Base-by-base conservation (phyloP, 2,329 filamentous ascomycete genomes). In the Claviceps maximensis region DNA sequence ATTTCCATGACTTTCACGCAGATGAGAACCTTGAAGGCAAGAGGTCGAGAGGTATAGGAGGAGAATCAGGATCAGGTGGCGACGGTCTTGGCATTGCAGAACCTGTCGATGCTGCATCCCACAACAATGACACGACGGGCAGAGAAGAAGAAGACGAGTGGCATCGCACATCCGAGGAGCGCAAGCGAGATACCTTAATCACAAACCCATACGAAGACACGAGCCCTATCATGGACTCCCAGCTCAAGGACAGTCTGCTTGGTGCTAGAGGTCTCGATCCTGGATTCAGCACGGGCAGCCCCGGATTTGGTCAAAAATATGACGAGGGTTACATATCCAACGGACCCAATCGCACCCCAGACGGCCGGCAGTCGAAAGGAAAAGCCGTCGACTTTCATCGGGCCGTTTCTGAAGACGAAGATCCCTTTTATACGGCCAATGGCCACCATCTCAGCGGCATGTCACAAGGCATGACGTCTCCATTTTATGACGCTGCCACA, bases 261-360 rank as follows among this genome's bases (percentile, higher is more conserved):
- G 62, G 64, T 44, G 63, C 60, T 12, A 61, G 68, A 47, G 67
- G 68, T 5, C 69, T 72, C 36, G 67, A 68, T 52, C 65, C 69
- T 59, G 65, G 72, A 58, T 74, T 77, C 67, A 63, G 77, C 65
- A 68, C 78, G 58, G 70, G 79, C 66, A 75, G 83, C 63, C 78
- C 79, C 49, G 66, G 74, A 60, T 79, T 74, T 45, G 75, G 77
- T 55, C 79, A 73, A 55, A 87, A 83, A 65, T 74, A 71, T 51
- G 88, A 96, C 63, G 91, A 97, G 71, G 91, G 90, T 8, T 97
- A 96, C 69, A 90, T 91, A 58, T 95, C 91, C 25, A 88, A 80
- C 53, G 79, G 75, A 2, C 77, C 78, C 2, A 76, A 78, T 57
- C 76, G 77, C 58, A 76, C 73, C 3, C 78, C 78, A 0, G 77